Percentiles rank a stretch among this genome's conserved stretches.
phyloP scores from a whole-genome alignment of 2,329 filamentous ascomycete genomes.

The Trichophyton benhamiae region DNA sequence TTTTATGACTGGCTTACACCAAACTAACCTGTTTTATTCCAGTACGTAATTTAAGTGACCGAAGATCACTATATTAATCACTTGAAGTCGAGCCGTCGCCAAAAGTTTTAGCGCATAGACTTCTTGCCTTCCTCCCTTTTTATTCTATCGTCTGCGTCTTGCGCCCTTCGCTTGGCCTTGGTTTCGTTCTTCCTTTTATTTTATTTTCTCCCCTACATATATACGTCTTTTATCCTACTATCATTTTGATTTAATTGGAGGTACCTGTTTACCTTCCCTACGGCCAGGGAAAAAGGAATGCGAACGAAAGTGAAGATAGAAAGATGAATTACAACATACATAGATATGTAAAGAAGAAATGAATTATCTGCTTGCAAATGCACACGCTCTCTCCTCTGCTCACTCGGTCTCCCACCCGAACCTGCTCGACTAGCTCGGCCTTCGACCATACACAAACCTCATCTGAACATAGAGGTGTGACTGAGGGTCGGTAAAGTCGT shows the following conservation, averaged over 20 bases:
- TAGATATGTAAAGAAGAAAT: background rate
- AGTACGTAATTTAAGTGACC: background rate
- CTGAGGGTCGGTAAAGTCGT: conserved; percentile 8
- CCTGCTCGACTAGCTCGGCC: conserved; percentile 9
- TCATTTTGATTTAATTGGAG: background rate
- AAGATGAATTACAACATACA: background rate
- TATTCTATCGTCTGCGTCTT: background rate
- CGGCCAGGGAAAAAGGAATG: background rate
- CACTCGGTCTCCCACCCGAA: background rate
- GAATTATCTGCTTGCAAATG: background rate
- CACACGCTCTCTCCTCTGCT: background rate
- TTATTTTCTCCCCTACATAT: background rate
- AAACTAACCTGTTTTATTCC: background rate
- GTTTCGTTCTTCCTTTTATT: background rate
- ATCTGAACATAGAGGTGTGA: conserved; percentile 6
- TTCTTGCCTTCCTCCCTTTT: background rate
- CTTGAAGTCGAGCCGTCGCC: background rate
- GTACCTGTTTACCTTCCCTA: background rate
- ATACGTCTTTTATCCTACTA: background rate
- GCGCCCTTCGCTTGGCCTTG: background rate
- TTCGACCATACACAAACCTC: conserved; percentile 20
- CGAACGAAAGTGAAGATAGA: background rate
- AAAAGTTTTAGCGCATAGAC: background rate
- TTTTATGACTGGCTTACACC: too few species aligned
- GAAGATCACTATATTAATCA: background rate